These are phyloP conservation scores for Trametes cinnabarina DNA, from an alignment of 768 basidiomycete species.

Conservation along the genomic window DNA sequence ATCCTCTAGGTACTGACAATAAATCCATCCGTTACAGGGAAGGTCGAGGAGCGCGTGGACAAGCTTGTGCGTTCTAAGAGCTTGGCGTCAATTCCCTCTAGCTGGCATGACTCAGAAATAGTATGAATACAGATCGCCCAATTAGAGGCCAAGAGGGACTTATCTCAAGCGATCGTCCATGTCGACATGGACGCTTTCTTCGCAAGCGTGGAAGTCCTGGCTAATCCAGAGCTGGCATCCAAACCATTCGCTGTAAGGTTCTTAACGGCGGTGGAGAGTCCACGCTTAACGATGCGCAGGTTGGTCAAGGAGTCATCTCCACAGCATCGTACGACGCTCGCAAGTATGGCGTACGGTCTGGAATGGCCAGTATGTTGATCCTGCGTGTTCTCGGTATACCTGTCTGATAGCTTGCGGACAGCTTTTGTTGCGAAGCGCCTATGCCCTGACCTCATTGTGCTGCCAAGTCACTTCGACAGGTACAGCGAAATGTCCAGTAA, in stretches of 20 bases:
- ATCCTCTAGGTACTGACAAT: background rate
- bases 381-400: too few species aligned
- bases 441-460: conserved; percentile 81
- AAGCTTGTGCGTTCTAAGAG: conserved; percentile 50
- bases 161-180: conserved; percentile 85
- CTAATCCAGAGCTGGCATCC: conserved; percentile 59
- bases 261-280: background rate
- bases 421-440: conserved; percentile 93
- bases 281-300: conserved; percentile 35
- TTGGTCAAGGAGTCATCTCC: conserved; percentile 78
- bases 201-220: conserved; percentile 73
- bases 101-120: too few species aligned
- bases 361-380: conserved; percentile 75
- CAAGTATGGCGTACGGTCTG: conserved; percentile 87
- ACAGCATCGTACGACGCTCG: conserved; percentile 94
- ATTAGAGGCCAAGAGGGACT: conserved; percentile 72
- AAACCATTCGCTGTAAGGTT: conserved; percentile 69
- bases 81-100: background rate
- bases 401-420: too few species aligned
- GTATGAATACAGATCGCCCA: conserved; percentile 59
- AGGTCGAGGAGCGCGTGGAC: conserved; percentile 66
- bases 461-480: conserved; percentile 54
- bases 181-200: conserved; percentile 97
- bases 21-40: conserved; percentile 35
- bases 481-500: conserved; percentile 69